Evolutionary conservation across 495 filamentous ascomycete species (phyloP).

Genomic region (Antarctomyces pellizariae): DNA sequence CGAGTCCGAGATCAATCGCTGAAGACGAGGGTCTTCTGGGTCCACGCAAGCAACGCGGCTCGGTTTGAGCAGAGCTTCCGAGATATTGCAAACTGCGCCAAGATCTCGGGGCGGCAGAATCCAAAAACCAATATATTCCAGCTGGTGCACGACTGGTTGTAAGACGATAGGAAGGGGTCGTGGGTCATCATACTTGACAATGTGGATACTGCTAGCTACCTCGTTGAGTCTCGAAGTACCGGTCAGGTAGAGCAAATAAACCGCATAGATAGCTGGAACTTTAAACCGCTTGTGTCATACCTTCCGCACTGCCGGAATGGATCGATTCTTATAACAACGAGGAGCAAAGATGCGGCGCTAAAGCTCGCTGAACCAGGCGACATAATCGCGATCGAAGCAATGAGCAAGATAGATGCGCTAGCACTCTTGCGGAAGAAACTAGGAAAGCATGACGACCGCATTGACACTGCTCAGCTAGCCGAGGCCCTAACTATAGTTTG

Average conservation of each 20-base stretch:
- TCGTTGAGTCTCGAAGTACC: slow-evolving; percentile 3
- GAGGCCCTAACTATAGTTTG: too few species aligned
- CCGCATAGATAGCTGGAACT: not conserved
- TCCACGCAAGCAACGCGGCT: slow-evolving; percentile 7
- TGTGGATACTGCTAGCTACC: slow-evolving; percentile 14
- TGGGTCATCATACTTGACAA: slow-evolving; percentile 24
- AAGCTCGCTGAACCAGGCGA: slow-evolving; percentile 9
- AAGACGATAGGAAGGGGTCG: slow-evolving; percentile 11
- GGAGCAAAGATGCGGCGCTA: not conserved
- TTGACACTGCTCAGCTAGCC: slow-evolving; percentile 8
- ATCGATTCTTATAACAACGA: slow-evolving; percentile 2
- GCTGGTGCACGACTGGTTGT: slow-evolving; percentile 5
- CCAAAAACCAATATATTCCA: slow-evolving; percentile 8
- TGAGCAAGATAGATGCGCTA: slow-evolving; percentile 13
- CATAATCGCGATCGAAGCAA: slow-evolving; percentile 19
- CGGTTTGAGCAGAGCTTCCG: slow-evolving; percentile 14
- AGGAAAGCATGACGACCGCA: slow-evolving; percentile 2
- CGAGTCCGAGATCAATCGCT: slow-evolving; percentile 1
- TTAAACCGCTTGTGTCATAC: slow-evolving; percentile 1
- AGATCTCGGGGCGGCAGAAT: slow-evolving; percentile 14
- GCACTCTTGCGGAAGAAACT: slow-evolving; percentile 20
- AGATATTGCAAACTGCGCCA: slow-evolving; percentile 16
- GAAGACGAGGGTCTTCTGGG: slow-evolving; percentile 19
- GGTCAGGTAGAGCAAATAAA: slow-evolving; percentile 3
- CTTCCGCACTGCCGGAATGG: slow-evolving; percentile 1